These are phyloP conservation scores for Sporothrix pallida DNA, from an alignment of 2,329 filamentous ascomycete species.

Conservation along the genomic window DNA sequence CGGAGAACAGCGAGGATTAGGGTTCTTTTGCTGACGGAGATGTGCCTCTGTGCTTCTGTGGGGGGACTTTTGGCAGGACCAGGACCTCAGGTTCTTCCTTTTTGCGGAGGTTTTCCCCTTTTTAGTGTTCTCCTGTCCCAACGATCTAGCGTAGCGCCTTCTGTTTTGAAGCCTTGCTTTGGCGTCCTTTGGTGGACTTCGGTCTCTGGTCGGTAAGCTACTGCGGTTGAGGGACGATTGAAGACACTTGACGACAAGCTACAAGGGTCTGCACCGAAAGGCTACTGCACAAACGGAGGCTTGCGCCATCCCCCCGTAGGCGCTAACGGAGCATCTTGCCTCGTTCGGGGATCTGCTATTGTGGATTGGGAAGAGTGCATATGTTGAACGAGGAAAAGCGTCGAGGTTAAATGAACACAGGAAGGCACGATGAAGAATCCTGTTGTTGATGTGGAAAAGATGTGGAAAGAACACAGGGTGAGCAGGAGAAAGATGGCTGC, in stretches of 20 bases:
- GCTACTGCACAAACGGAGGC: constrained; percentile 27
- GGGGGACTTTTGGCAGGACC: background rate
- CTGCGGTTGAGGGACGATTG: background rate
- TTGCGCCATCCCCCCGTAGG: background rate
- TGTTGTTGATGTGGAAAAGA: background rate
- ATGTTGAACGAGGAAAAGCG: background rate
- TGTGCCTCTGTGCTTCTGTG: constrained; percentile 15
- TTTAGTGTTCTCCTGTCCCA: constrained; percentile 15
- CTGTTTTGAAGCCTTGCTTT: background rate
- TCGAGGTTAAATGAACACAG: constrained; percentile 4
- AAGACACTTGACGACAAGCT: background rate
- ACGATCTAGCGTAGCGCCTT: constrained; percentile 14
- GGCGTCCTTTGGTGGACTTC: background rate
- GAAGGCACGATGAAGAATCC: background rate
- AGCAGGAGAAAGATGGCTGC: background rate
- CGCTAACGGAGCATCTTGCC: constrained; percentile 28
- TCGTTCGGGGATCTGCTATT: constrained; percentile 10
- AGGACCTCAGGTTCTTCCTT: background rate
- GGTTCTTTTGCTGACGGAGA: background rate
- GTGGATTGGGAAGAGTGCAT: constrained; percentile 18
- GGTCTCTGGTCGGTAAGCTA: background rate
- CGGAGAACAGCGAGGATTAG: constrained; percentile 12
- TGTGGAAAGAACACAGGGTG: background rate
- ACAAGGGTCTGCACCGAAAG: background rate
- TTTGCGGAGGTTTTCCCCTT: constrained; percentile 26